Base-by-base conservation (phyloP, 441 rosid genomes). In the Pelargonium myrrhifolium region DNA sequence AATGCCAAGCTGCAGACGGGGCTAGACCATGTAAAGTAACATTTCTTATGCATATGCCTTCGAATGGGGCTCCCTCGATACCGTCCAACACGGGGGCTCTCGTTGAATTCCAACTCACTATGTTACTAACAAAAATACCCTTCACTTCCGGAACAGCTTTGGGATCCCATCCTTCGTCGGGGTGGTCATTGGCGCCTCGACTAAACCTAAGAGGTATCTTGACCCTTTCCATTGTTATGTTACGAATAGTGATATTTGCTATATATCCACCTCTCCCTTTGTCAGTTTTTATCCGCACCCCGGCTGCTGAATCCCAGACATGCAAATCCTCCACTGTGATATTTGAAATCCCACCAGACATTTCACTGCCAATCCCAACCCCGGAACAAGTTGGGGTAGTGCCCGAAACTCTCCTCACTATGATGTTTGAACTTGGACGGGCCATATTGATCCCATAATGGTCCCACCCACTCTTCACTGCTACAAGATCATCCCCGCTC, bases 391-490 rank as follows among this genome's bases (percentile, higher is more conserved):
- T 89, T 4, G 92, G 89, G 12, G 99, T 91, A 20, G 96, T 91
- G 68, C 99, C 99, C 0, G 93, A 86, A 66, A 93, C 77, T 75
- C 96, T 81, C 79, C 90, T 76, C 55, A 93, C 75, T 26, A 80
- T 43, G 43, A 93, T 88, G 78, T 91, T 87, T 11, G 89, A 85
- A 76, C 99, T 93, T 1, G 99, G 96, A 21, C 79, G 92, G 9
- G 88, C 96, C 86, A 85, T 77, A 28, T 73, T 67, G 65, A 93
- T 87, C 26, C 99, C 99, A 65, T 86, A 91, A n/a, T 93, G 96
- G 77, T 93, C 97, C 99, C 99, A 93, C 0, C 99, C 96, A 65
- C 99, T 93, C 69, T 93, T 93, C 66, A 93, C 84, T 0, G 97
- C 99, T 37, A 93, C 85, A 72, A 93, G 97, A 81, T 91, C 99